Conservation (phyloP, 768 basidiomycete genomes). For the Trametes cinnabarina region DNA sequence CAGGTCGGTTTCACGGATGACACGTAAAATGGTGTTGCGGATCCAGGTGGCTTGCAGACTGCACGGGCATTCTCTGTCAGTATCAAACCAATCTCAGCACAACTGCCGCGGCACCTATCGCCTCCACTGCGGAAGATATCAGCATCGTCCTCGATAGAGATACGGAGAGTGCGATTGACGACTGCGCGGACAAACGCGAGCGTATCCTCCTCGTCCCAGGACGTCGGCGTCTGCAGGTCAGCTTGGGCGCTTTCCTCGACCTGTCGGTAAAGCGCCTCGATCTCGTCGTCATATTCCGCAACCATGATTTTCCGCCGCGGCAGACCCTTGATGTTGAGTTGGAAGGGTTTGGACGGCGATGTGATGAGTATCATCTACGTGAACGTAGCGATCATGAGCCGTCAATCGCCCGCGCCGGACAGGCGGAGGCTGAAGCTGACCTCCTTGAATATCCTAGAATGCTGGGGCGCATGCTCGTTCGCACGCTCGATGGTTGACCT, state of each 20-base stretch:
- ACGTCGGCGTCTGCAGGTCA: constrained; percentile 13
- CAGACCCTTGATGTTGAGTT: constrained; percentile 23
- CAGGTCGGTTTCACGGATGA: constrained; percentile 32
- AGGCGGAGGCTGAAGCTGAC: neutral
- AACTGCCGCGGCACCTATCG: too few species aligned
- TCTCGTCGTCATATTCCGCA: constrained; percentile 17
- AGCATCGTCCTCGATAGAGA: too few species aligned
- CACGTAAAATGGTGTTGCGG: constrained; percentile 31
- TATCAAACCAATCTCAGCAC: too few species aligned
- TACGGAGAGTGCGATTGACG: too few species aligned
- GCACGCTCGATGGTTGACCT: constrained; percentile 38
- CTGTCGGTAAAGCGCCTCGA: constrained; percentile 16
- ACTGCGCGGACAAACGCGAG: constrained; percentile 4
- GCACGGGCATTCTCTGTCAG: constrained; percentile 23
- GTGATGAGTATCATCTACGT: constrained; percentile 17
- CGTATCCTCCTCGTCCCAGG: constrained; percentile 12
- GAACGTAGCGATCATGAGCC: neutral
- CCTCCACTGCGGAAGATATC: too few species aligned
- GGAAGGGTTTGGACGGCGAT: constrained; percentile 12
- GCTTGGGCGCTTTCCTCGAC: constrained; percentile 23
- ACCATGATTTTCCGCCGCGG: constrained; percentile 28
- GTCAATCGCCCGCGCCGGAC: neutral
- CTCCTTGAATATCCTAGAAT: constrained; percentile 36
- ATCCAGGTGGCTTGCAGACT: constrained; percentile 34
- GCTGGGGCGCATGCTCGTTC: constrained; percentile 38